These are phyloP conservation scores for Cucumis cinereus DNA, from an alignment of 306 rosid genomes.

Conservation along the genomic window DNA sequence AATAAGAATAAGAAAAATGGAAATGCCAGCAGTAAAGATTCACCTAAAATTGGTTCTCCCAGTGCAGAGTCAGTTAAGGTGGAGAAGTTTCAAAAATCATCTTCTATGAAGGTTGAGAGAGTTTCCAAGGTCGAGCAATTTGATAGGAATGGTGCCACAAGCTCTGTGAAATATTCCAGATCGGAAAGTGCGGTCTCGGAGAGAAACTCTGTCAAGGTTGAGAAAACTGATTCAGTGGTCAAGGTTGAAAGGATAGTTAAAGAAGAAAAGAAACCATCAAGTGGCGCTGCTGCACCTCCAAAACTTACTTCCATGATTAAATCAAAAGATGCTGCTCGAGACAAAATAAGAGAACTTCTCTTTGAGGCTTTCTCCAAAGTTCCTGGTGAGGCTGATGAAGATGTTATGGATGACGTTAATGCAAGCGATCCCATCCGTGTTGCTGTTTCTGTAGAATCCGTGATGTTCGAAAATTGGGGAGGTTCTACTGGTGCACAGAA, in stretches of 20 bases:
- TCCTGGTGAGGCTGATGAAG: constrained; percentile 55
- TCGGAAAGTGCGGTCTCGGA: constrained; percentile 7
- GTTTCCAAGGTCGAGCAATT: constrained; percentile 39
- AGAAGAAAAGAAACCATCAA: constrained; percentile 43
- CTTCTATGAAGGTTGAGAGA: constrained; percentile 50
- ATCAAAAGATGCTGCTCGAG: constrained; percentile 49
- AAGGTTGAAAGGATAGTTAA: constrained; percentile 52
- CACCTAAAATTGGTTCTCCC: constrained; percentile 31
- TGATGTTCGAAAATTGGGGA: constrained; percentile 83
- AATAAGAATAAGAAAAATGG: constrained; percentile 51
- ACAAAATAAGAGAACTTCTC: constrained; percentile 72
- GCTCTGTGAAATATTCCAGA: constrained; percentile 22
- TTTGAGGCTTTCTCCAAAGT: constrained; percentile 70
- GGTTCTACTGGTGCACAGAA: constrained; percentile 78
- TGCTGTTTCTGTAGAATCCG: constrained; percentile 79
- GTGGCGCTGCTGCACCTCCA: constrained; percentile 35
- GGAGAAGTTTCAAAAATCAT: constrained; percentile 49
- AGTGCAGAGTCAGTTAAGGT: constrained; percentile 47
- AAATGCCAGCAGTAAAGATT: constrained; percentile 22
- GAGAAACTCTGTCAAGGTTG: constrained; percentile 31
- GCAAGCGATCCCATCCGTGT: constrained; percentile 73
- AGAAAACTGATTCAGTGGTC: constrained; percentile 26
- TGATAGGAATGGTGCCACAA: constrained; percentile 33
- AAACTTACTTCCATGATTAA: constrained; percentile 64
- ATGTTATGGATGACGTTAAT: constrained; percentile 32